Evolutionary conservation across 73 alveolate genomes (phyloP), one percentile per base, ranked within the genome.

Genomic region (Paraurostyla sp.): DNA sequence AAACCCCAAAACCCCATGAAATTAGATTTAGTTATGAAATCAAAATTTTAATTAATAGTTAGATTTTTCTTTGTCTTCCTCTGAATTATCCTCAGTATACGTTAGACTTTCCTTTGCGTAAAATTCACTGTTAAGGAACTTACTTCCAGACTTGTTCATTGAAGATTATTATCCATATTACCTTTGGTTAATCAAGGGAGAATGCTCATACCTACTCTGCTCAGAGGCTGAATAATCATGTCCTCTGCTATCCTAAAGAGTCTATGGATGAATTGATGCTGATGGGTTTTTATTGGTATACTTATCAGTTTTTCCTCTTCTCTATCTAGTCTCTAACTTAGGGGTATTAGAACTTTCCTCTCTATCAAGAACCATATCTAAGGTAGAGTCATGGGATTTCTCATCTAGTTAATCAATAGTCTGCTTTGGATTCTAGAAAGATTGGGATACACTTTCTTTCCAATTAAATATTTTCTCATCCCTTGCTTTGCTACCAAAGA

Each of bases 21-120:
- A n/a, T 20, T 54, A 13, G 23, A 54, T 20, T 54, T 4, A 6
- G 69, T 54, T 7, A 54, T 6, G 27, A 13, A 20, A 20, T 20
- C 9, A 54, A 54, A 9, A 9, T 54, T 20, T 20, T 54, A 27
- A 54, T 20, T 13, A 4, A 13, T 54, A 54, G 23, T 54, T 54
- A 54, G 30, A 54, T 54, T 20, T 54, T 54, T 54, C 23, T 4
- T 9, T 20, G 56, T 65, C 58, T 38, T 65, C 82, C 1, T 65
- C 82, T 22, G 82, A 65, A 65, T 65, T 38, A n/a, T n/a, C n/a
- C 18, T 65, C 82, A 18, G 82, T 65, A 40, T 65, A 65, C 42
- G 9, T 65, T 1, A 65, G 58, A 40, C 82, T 65, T 40, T 65
- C 82, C 41, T 58, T 65, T 4, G 35, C 58, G 1, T 56, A 16